phyloP scores from a whole-genome alignment of 306 rosid species.

The Cucumis hystrix region DNA sequence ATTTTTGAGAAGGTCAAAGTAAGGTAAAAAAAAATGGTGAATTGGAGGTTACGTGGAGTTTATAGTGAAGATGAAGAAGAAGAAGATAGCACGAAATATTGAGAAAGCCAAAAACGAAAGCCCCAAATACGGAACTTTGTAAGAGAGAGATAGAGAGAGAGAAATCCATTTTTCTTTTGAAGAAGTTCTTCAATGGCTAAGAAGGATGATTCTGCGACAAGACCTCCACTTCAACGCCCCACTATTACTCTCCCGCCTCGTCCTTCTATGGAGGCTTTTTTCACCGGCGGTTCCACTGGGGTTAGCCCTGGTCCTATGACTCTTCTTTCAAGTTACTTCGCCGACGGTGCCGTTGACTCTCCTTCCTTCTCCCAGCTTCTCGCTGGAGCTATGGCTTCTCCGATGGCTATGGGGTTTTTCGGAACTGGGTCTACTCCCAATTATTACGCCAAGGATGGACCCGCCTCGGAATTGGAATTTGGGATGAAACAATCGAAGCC shows the following conservation, averaged over 20 bases:
- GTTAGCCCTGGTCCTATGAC: constrained; percentile 97
- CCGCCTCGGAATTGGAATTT: constrained; percentile 23
- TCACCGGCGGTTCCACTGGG: constrained; percentile 38
- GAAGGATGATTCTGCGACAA: constrained; percentile 38
- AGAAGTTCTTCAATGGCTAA: constrained; percentile 17
- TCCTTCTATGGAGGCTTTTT: constrained; percentile 68
- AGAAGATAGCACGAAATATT: too few relatives aligned
- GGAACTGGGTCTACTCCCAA: constrained; percentile 16
- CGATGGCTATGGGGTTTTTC: constrained; percentile 32
- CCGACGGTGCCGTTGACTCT: constrained; percentile 31
- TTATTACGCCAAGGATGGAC: constrained; percentile 22
- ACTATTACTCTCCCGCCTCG: constrained; percentile 76
- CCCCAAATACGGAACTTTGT: background rate
- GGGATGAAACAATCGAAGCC: constrained; percentile 85
- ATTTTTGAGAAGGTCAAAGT: too few relatives aligned
- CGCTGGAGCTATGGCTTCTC: constrained; percentile 97
- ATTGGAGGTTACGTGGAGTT: too few relatives aligned
- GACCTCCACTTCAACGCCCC: constrained; percentile 34
- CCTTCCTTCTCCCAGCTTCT: constrained; percentile 86
- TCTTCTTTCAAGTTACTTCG: constrained; percentile 78
- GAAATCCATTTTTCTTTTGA: too few relatives aligned
- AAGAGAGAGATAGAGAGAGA: background rate
- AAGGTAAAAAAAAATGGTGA: too few relatives aligned
- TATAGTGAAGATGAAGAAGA: too few relatives aligned
- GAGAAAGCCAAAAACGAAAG: too few relatives aligned